Conservation (phyloP, 306 rosid genomes). For the Aeschynomene evenia region DNA sequence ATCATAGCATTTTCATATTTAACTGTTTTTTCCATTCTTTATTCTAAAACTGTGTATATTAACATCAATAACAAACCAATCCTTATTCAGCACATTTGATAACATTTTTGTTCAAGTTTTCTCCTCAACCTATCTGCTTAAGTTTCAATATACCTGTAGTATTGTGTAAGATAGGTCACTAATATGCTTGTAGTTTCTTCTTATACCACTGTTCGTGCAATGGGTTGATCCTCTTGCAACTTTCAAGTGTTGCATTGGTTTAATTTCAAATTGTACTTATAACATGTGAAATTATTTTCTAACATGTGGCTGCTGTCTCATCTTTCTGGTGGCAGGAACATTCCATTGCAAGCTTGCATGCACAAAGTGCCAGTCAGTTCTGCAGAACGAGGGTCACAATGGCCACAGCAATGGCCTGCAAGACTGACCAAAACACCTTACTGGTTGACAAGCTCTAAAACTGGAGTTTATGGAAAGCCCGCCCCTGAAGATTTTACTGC, state of each 20-base stretch:
- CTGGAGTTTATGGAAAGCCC: slow-evolving; percentile 93
- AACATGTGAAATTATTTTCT: neutral
- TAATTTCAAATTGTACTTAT: neutral
- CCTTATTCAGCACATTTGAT: neutral
- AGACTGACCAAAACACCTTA: slow-evolving; percentile 80
- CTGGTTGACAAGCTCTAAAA: slow-evolving; percentile 77
- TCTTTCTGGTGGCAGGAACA: slow-evolving; percentile 56
- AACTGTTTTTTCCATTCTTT: too few species aligned
- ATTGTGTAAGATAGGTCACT: slow-evolving; percentile 14
- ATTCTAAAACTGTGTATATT: too few species aligned
- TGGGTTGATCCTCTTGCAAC: neutral
- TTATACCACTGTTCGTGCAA: slow-evolving; percentile 13
- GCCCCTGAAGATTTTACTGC: slow-evolving; percentile 89
- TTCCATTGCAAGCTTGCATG: slow-evolving; percentile 85
- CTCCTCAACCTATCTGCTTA: neutral
- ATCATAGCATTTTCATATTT: neutral
- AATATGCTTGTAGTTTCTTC: slow-evolving; percentile 12
- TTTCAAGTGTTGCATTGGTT: neutral
- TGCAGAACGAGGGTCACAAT: slow-evolving; percentile 80
- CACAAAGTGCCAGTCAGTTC: slow-evolving; percentile 70
- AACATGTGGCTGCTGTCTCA: slow-evolving; percentile 16
- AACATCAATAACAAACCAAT: slow-evolving; percentile 7
- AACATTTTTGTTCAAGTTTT: too few species aligned
- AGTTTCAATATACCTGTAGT: neutral
- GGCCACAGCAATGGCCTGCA: slow-evolving; percentile 89